phyloP scores from a whole-genome alignment of 208 protist genomes.

The Novymonas esmeraldas region DNA sequence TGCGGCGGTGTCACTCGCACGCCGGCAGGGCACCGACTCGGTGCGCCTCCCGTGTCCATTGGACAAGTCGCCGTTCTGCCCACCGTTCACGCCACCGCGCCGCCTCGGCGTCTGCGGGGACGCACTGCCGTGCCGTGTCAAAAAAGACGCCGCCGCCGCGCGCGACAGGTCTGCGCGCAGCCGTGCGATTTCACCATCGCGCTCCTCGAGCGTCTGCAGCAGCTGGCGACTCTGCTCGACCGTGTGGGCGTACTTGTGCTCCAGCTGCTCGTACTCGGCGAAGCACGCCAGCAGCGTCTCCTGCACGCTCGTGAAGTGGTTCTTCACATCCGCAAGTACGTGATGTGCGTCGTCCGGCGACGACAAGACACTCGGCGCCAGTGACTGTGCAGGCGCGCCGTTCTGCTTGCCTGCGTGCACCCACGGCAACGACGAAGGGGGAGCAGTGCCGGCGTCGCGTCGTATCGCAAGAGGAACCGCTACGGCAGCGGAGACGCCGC shows the following conservation, averaged over 20 bases:
- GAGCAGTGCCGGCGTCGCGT: background rate
- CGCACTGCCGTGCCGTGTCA: background rate
- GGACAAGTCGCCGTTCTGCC: background rate
- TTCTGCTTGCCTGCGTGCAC: background rate
- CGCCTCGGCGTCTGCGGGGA: background rate
- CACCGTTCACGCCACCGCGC: background rate
- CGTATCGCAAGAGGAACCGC: background rate
- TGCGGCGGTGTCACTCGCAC: background rate
- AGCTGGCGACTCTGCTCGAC: constrained; percentile 34
- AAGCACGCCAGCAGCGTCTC: constrained; percentile 28
- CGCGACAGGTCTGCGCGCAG: constrained; percentile 15
- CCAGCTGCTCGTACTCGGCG: constrained; percentile 32
- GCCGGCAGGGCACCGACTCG: background rate
- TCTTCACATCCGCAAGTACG: constrained; percentile 24
- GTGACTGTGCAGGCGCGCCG: background rate
- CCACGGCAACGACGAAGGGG: background rate
- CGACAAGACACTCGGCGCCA: background rate
- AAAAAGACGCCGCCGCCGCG: background rate
- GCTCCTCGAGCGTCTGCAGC: constrained; percentile 20
- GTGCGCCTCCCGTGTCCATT: background rate
- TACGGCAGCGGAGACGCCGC: background rate
- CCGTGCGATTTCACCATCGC: constrained; percentile 21
- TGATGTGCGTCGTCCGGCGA: background rate
- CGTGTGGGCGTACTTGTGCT: constrained; percentile 33
- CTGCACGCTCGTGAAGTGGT: constrained; percentile 31